Evolutionary conservation across 2,329 filamentous ascomycete species (phyloP), one percentile per base, ranked within the genome.

Genomic region (Penicillium sp.): DNA sequence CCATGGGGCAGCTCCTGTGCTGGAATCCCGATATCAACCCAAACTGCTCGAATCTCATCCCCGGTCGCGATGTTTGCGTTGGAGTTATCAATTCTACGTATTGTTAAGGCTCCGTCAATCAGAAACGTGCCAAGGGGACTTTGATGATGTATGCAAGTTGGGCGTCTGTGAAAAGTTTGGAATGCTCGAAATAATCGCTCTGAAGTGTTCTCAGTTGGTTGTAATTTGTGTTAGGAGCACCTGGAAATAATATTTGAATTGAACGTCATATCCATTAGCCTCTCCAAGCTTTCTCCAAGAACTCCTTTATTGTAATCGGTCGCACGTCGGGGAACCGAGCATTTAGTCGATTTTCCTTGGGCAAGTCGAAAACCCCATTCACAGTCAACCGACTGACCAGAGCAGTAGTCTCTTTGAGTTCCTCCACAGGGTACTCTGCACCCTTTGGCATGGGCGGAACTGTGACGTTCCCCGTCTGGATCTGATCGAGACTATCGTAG

Each of bases 381-480:
- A 69, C 56, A 13, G 58, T 63, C 18, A 69, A 55, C 16, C 59
- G 61, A 38, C 64, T 65, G 27, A 68, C 65, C 13, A 69, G 44
- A 1, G 53, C 60, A 8, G 65, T 68, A 9, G 52, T 31, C 38
- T 68, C 66, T 16, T 55, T 53, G 10, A 64, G 18, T 20, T 69
- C 67, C 5, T 65, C 58, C 9, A 48, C 25, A 11, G 62, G 57
- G 24, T 48, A 64, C 1, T 48, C 54, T 3, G 48, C 39, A 0
- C 56, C 54, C 2, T 47, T 38, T 6, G 65, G 63, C 50, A 63
- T 63, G 0, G 55, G 52, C 25, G 66, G 67, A 16, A 67, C 67
- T 7, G 73, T 76, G 5, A 70, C 60, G 53, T 70, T 46, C 0
- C 73, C 72, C 14, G 49, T 35, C 20, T 65, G 63, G 25, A 76